Percentiles rank a stretch among this genome's conserved stretches.
Evolutionary conservation across 2,329 filamentous ascomycete genomes (phyloP).

Genomic region (Colletotrichum sp.): DNA sequence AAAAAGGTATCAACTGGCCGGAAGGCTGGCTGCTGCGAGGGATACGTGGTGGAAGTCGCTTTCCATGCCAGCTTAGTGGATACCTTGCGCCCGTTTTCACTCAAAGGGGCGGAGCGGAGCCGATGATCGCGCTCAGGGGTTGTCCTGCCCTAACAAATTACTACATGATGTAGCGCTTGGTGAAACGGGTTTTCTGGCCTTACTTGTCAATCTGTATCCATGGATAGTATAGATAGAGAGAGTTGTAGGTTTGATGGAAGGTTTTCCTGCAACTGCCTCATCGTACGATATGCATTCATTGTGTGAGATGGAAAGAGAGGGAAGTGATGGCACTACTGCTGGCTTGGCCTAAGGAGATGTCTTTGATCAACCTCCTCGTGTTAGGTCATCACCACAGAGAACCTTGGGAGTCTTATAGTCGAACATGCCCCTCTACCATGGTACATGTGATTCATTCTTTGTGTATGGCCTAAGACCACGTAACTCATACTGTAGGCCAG

Average conservation of each 20-base stretch:
- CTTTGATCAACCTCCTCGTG: not conserved
- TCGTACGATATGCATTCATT: not conserved
- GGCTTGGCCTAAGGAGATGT: not conserved
- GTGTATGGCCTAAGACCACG: not conserved
- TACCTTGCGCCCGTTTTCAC: not conserved
- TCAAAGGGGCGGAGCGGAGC: not conserved
- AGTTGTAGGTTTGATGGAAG: not conserved
- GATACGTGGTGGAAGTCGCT: not conserved
- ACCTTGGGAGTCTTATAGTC: not conserved
- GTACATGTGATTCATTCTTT: not conserved
- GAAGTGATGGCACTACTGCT: rapidly evolving
- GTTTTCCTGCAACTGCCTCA: not conserved
- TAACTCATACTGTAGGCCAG: not conserved
- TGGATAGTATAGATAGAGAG: not conserved
- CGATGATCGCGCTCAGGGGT: not conserved
- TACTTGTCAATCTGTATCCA: not conserved
- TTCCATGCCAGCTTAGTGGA: not conserved
- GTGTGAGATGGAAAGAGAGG: not conserved
- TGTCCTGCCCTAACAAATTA: not conserved
- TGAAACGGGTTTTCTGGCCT: not conserved
- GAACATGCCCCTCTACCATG: not conserved
- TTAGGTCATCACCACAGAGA: not conserved
- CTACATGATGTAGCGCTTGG: not conserved
- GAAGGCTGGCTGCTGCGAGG: not conserved
- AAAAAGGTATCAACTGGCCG: not conserved